Percentiles rank a stretch among this genome's conserved stretches.
These are phyloP conservation scores for Agapanthus africanus DNA, from an alignment of 106 monocot species.

Conservation along the genomic window DNA sequence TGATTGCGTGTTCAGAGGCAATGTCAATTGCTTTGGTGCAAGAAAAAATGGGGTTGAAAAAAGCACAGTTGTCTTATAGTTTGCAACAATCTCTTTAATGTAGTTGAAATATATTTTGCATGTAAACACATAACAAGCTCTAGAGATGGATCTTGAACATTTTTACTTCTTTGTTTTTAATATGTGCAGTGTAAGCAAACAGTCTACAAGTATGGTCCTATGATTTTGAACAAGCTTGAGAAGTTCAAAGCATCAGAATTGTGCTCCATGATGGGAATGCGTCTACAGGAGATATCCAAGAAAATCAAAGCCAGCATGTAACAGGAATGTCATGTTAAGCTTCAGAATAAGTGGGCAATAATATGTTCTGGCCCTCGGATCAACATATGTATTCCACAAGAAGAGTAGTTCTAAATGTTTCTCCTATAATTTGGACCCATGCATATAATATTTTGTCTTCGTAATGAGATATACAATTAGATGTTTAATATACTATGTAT, in stretches of 20 bases:
- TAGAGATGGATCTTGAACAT: too few relatives aligned
- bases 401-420: background rate
- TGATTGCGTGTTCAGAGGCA: too few relatives aligned
- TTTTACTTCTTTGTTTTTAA: too few relatives aligned
- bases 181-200: slow-evolving; percentile 21
- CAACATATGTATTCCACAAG: background rate
- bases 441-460: background rate
- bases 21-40: too few relatives aligned
- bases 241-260: slow-evolving; percentile 17
- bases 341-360: background rate
- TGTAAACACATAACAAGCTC: too few relatives aligned
- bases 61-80: too few relatives aligned
- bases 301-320: background rate
- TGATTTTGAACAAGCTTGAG: slow-evolving; percentile 12
- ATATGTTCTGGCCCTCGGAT: background rate
- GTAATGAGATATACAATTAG: background rate
- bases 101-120: too few relatives aligned
- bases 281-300: slow-evolving; percentile 11
- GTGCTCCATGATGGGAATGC: slow-evolving; percentile 25
- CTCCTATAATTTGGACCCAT: background rate
- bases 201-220: slow-evolving; percentile 13
- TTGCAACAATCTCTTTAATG: too few relatives aligned
- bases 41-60: too few relatives aligned
- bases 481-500: background rate
- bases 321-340: background rate